These are phyloP conservation scores for Clavaria fumosa DNA, from an alignment of 768 basidiomycete species.

Conservation along the genomic window DNA sequence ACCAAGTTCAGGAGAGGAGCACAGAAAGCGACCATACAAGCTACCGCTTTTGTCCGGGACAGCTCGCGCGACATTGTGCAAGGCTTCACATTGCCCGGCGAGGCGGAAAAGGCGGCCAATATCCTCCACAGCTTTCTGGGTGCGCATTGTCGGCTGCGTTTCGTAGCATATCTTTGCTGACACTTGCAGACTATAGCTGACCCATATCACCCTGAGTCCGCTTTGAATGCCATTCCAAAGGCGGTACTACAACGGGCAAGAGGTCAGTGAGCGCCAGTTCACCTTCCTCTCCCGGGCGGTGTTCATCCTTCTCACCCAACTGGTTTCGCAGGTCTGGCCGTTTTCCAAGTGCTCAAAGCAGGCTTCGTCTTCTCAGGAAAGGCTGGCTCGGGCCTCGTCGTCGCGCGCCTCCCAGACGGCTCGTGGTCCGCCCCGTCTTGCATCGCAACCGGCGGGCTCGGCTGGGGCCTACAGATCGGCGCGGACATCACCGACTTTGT, in stretches of 20 bases:
- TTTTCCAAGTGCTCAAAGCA: conserved; percentile 88
- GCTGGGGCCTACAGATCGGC: conserved; percentile 91
- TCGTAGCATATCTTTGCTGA: conserved; percentile 7
- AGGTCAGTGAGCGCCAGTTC: conserved; percentile 31
- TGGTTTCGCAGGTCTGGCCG: conserved; percentile 57
- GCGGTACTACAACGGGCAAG: conserved; percentile 79
- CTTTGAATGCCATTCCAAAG: conserved; percentile 89
- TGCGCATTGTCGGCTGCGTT: conserved; percentile 19
- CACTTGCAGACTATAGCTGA: conserved; percentile 38
- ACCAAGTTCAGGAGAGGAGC: conserved; percentile 73
- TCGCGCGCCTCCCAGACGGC: conserved; percentile 85
- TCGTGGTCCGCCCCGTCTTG: conserved; percentile 96
- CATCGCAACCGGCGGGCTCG: conserved; percentile 89
- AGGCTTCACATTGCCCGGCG: conserved; percentile 78
- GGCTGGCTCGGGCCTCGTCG: conserved; percentile 85
- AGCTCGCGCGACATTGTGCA: conserved; percentile 68
- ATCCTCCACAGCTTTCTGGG: conserved; percentile 87
- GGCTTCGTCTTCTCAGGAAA: conserved; percentile 94
- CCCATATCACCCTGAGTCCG: conserved; percentile 74
- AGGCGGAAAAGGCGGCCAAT: conserved; percentile 87
- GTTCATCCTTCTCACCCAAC: conserved; percentile 4
- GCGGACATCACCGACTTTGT: conserved; percentile 95
- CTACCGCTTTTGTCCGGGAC: conserved; percentile 56
- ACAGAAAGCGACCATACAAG: conserved; percentile 69
- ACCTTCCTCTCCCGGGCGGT: too few relatives aligned